phyloP scores from a whole-genome alignment of 345 rosid species.

The Populus ilicifolia region DNA sequence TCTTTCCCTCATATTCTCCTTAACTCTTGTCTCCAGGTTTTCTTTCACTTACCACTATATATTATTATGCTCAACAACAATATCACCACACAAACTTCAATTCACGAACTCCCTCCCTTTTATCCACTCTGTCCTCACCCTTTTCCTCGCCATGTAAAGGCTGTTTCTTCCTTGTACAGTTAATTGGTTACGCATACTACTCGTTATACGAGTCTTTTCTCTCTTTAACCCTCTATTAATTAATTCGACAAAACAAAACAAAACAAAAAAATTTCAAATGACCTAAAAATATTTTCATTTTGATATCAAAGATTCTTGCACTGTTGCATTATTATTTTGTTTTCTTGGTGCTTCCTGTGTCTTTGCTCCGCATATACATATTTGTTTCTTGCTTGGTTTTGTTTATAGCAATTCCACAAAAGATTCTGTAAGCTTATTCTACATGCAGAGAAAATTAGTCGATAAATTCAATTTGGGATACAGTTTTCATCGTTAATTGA shows the following conservation, averaged over 20 bases:
- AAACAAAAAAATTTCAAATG: too few relatives aligned
- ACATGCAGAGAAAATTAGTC: constrained; percentile 5
- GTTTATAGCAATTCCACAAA: background rate
- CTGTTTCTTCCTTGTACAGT: background rate
- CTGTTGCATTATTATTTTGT: background rate
- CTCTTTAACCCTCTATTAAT: background rate
- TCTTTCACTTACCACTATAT: constrained; percentile 1
- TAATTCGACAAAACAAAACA: background rate
- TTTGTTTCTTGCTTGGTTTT: background rate
- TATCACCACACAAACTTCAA: constrained; percentile 13
- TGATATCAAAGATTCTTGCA: background rate
- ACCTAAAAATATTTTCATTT: too few relatives aligned
- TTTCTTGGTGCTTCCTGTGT: background rate
- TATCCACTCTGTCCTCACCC: background rate
- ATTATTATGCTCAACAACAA: background rate
- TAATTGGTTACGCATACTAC: background rate
- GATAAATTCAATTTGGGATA: constrained; percentile 25
- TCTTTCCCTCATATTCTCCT: background rate
- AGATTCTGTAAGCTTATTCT: background rate
- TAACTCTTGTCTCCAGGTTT: constrained; percentile 19
- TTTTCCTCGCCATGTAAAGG: background rate
- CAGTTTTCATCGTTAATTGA: constrained; percentile 17
- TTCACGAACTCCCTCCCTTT: background rate
- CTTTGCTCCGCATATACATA: background rate
- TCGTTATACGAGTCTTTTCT: background rate